These are phyloP conservation scores for Lignosus rhinocerotis DNA, from an alignment of 1,284 basidiomycete genomes.

Conservation along the genomic window DNA sequence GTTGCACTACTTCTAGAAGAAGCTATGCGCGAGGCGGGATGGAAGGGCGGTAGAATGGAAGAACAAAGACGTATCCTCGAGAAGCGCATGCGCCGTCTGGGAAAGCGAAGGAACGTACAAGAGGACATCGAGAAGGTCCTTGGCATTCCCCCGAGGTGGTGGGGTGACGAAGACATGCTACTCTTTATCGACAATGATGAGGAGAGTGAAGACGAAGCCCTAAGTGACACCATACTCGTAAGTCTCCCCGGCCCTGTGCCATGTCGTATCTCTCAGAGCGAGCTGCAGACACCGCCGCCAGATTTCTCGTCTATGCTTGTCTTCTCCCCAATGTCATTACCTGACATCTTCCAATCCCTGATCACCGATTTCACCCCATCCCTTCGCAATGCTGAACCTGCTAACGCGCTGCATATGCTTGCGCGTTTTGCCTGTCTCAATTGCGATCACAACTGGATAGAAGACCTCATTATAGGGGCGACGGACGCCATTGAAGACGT, in stretches of 20 bases:
- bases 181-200: slow-evolving; percentile 41
- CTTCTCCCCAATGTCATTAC: slow-evolving; percentile 79
- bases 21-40: slow-evolving; percentile 77
- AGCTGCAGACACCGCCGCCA: slow-evolving; percentile 61
- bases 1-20: slow-evolving; percentile 79
- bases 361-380: slow-evolving; percentile 72
- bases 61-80: slow-evolving; percentile 58
- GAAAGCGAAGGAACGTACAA: slow-evolving; percentile 52
- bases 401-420: slow-evolving; percentile 80
- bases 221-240: slow-evolving; percentile 55
- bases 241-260: slow-evolving; percentile 30
- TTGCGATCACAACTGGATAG: slow-evolving; percentile 87
- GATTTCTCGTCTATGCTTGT: slow-evolving; percentile 88
- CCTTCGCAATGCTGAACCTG: slow-evolving; percentile 74
- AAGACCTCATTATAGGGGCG: slow-evolving; percentile 88
- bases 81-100: slow-evolving; percentile 55
- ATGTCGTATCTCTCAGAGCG: slow-evolving; percentile 19
- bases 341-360: slow-evolving; percentile 78
- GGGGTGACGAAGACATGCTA: slow-evolving; percentile 48
- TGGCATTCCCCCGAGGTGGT: slow-evolving; percentile 62
- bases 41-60: slow-evolving; percentile 70
- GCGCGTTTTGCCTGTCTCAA: slow-evolving; percentile 86
- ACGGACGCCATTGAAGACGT: slow-evolving; percentile 91
- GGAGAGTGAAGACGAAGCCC: slow-evolving; percentile 45
- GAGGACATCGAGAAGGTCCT: slow-evolving; percentile 57